Evolutionary conservation across 441 rosid species (phyloP), one percentile per base, ranked within the genome.

Genomic region (Gossypium schwendimanii): DNA sequence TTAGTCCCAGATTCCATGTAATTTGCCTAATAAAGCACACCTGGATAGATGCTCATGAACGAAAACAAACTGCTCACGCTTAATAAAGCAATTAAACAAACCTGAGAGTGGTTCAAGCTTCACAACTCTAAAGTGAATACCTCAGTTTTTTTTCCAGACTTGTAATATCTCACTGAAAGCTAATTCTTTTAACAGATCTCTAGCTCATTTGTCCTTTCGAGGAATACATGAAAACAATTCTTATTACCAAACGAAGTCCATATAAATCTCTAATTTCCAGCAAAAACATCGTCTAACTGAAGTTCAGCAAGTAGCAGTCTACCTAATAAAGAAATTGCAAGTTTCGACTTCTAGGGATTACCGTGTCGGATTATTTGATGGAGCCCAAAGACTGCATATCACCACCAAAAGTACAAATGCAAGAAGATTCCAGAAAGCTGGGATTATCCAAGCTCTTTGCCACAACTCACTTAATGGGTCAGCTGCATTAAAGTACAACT

Each of bases 341-440:
- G 33, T 60, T 69, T 33, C 9, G 8, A 8, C 14, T 60, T 44
- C 12, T 14, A 50, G 33, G 47, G 55, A 62, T 18, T 76, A 81
- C 85, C 85, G 75, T 54, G 79, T 82, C 39, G 82, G 82, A 66
- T 80, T 81, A 45, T 73, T 63, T 12, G 84, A 80, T 10, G 81
- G 85, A 67, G 78, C 82, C 87, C 87, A 82, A 68, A 84, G 85
- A 59, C 78, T 49, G 54, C 87, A 82, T 75, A 84, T 73, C 45
- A 82, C 76, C 57, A 78, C 78, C 83, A 84, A 67, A 63, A 86
- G 83, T 20, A 74, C 26, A 83, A 76, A 83, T 9, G 87, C 79
- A 62, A 86, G 85, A 76, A 83, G 75, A 74, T 69, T 77, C 87
- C 88, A 84, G 82, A 86, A 83, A 66, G 88, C 90, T 0, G 90